Evolutionary conservation across 2,329 filamentous ascomycete genomes (phyloP).

Genomic region (Rutstroemia sp.): DNA sequence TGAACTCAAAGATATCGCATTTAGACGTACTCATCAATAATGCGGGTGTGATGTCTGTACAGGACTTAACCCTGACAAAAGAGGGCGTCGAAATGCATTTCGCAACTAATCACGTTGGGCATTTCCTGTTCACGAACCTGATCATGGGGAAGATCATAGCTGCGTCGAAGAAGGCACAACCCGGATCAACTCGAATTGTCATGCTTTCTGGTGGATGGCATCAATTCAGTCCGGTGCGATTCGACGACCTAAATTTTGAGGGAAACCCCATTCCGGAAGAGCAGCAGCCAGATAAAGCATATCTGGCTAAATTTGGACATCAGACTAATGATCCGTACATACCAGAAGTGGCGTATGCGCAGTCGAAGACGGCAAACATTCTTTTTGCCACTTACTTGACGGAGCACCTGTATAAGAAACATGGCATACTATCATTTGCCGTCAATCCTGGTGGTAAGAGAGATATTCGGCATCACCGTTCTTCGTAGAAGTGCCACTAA

Average conservation of each 20-base stretch:
- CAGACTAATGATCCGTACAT: constrained; percentile 16
- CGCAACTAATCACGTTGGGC: constrained; percentile 15
- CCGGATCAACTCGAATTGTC: constrained; percentile 13
- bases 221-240: constrained; percentile 28
- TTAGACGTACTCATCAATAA: constrained; percentile 39
- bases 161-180: constrained; percentile 1
- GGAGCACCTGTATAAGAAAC: background rate
- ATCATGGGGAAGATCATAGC: constrained; percentile 14
- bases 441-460: constrained; percentile 12
- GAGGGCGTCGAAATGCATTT: constrained; percentile 32
- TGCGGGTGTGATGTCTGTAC: constrained; percentile 36
- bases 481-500: background rate
- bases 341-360: constrained; percentile 34
- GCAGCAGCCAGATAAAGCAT: constrained; percentile 28
- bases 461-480: background rate
- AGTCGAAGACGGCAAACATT: constrained; percentile 38
- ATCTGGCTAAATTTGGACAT: constrained; percentile 28
- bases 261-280: constrained; percentile 29
- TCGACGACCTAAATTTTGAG: constrained; percentile 32
- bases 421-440: background rate
- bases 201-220: constrained; percentile 30
- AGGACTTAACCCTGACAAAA: constrained; percentile 23
- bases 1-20: constrained; percentile 28
- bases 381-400: constrained; percentile 10
- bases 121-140: constrained; percentile 17